These are phyloP conservation scores for Stentor roeselii DNA, from an alignment of 73 alveolate species.

Conservation along the genomic window DNA sequence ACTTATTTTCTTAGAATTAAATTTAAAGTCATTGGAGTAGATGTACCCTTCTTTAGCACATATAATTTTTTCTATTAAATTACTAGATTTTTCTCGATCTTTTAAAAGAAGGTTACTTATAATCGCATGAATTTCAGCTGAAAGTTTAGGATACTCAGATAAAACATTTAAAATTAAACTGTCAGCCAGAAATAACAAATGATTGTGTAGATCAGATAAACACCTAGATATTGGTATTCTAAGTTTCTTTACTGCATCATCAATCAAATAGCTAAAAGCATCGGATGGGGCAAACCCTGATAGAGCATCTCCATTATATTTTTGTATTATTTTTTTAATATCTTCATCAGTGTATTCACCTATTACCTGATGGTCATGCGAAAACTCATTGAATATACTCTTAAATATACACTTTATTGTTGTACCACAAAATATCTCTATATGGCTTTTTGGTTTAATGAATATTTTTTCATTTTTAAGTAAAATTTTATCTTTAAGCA, in stretches of 20 bases:
- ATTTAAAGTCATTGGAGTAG: slow-evolving; percentile 89
- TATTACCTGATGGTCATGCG: slow-evolving; percentile 36
- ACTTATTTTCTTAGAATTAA: slow-evolving; percentile 46
- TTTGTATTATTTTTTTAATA: slow-evolving; percentile 45
- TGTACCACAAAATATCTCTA: slow-evolving; percentile 71
- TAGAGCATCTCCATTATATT: slow-evolving; percentile 63
- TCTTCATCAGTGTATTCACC: slow-evolving; percentile 58
- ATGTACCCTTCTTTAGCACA: slow-evolving; percentile 88
- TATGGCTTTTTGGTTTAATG: slow-evolving; percentile 34
- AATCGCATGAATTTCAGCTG: slow-evolving; percentile 57
- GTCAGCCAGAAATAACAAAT: slow-evolving; percentile 56
- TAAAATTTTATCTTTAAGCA: slow-evolving; percentile 56
- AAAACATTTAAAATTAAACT: slow-evolving; percentile 57
- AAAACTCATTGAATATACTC: neutral
- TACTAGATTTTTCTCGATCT: slow-evolving; percentile 71
- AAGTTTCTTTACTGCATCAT: slow-evolving; percentile 62
- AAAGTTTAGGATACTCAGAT: slow-evolving; percentile 66
- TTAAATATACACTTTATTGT: slow-evolving; percentile 31
- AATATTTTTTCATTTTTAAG: slow-evolving; percentile 64
- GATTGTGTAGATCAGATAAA: slow-evolving; percentile 52
- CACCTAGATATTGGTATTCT: slow-evolving; percentile 77
- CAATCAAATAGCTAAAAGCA: slow-evolving; percentile 47
- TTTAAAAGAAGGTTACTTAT: slow-evolving; percentile 48
- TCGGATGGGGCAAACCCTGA: slow-evolving; percentile 69
- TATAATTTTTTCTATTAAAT: slow-evolving; percentile 67